Base-by-base conservation (phyloP, 1,284 basidiomycete species). In the Austroboletus novae-zelandiae region DNA sequence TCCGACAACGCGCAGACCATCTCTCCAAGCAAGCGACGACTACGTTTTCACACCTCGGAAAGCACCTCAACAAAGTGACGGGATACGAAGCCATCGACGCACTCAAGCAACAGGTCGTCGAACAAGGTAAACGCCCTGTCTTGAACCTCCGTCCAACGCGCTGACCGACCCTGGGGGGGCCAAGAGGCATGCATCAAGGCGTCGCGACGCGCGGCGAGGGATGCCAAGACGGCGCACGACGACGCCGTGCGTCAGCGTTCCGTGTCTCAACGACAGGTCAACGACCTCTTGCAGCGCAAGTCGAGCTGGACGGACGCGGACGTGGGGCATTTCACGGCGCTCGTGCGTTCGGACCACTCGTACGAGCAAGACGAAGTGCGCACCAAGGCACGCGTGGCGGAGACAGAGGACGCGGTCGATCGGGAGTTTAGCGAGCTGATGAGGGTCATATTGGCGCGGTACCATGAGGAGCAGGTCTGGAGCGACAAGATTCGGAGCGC, bases 381-480 rank as follows among this genome's bases (percentile, higher is more conserved):
- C 9, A 82, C 89, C 1, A 91, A 93, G 61, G 68, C 68, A 9
- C 74, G 74, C 20, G 83, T 90, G 4, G 77, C 80, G 30, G 74
- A 79, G 37, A 77, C 83, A 2, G 94, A 98, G 61, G 76, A 81
- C 40, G 80, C 79, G 1, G 90, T 93, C 18, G 94, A 98, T 60
- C 78, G 79, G 43, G 89, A 89, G 58, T 96, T 97, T 67, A 86
- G 79, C 59, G 84, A 84, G 61, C 77, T 97, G 53, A 91, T 94
- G 85, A 84, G 85, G 52, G 75, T 81, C 4, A 97, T 97, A 60
- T 78, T 98, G 50, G 83, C 80, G 45, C 77, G 94, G 29, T 98
- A 98, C 67, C 94, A 98, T 71, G 94, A 97, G 70, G 94, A 97
- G 66, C 94, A 98, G 68, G 84, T 96, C 6, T 98, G 94, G 94